These are phyloP conservation scores for Tolypocladium paradoxum DNA, from an alignment of 2,329 filamentous ascomycete species.

Conservation along the genomic window DNA sequence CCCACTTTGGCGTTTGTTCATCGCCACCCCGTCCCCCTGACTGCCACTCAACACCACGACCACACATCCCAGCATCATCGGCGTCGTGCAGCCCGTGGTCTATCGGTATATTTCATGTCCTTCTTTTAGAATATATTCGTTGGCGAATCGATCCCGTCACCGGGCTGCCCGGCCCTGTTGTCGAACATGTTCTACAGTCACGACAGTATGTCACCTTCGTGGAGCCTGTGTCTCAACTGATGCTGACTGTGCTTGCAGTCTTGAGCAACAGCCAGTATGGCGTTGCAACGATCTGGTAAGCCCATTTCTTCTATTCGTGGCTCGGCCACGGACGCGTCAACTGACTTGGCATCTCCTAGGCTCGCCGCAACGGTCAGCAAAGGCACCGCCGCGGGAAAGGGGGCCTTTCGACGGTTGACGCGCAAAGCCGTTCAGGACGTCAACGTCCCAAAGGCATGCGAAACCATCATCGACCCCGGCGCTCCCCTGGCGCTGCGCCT, in stretches of 20 bases:
- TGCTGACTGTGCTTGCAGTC: constrained; percentile 37
- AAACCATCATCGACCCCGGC: constrained; percentile 71
- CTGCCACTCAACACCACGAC: not conserved
- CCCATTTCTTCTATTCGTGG: not conserved
- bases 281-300: constrained; percentile 87
- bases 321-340: not conserved
- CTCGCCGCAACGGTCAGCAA: constrained; percentile 82
- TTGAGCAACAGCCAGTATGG: constrained; percentile 82
- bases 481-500: constrained; percentile 83
- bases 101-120: not conserved
- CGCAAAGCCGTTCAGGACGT: constrained; percentile 84
- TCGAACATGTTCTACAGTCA: constrained; percentile 84
- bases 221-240: not conserved
- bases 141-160: not conserved
- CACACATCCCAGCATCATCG: not conserved
- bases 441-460: constrained; percentile 74
- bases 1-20: not conserved
- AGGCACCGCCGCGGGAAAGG: constrained; percentile 62
- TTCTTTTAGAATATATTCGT: not conserved
- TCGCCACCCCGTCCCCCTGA: not conserved
- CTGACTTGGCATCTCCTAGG: constrained; percentile 39
- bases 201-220: constrained; percentile 53
- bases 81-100: not conserved
- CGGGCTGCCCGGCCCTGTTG: not conserved
- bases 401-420: constrained; percentile 60